phyloP scores from a whole-genome alignment of 108 stramenopile species.

The Seminavis robusta region DNA sequence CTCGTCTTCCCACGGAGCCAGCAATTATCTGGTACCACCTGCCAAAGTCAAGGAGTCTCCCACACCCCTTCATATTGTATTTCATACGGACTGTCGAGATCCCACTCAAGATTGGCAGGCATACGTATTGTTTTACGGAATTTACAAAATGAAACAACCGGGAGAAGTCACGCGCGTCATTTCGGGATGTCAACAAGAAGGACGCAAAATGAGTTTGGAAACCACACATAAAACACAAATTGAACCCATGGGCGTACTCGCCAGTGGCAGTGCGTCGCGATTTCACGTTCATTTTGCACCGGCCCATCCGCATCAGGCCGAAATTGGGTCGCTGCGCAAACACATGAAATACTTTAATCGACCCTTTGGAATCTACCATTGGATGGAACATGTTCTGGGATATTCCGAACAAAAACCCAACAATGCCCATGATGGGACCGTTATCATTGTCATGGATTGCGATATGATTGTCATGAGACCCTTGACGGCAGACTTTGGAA shows the following conservation, averaged over 20 bases:
- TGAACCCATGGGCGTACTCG: constrained; percentile 36
- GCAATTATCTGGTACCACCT: no score
- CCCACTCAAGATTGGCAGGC: constrained; percentile 84
- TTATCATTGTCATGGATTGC: constrained; percentile 51
- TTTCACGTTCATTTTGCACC: constrained; percentile 69
- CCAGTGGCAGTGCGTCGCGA: constrained; percentile 27
- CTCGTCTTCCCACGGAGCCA: no score
- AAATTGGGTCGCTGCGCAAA: background rate
- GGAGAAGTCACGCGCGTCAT: constrained; percentile 84
- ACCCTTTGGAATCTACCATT: constrained; percentile 55
- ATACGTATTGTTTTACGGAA: constrained; percentile 69
- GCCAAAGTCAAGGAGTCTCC: no score
- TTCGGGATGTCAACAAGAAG: constrained; percentile 51
- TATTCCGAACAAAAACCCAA: constrained; percentile 1
- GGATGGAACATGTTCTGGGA: constrained; percentile 42
- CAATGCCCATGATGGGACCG: constrained; percentile 24
- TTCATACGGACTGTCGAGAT: constrained; percentile 82
- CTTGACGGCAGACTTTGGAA: constrained; percentile 52
- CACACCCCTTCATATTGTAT: constrained; percentile 70
- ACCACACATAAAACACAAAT: constrained; percentile 23
- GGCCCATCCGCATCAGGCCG: constrained; percentile 19
- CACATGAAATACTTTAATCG: constrained; percentile 76
- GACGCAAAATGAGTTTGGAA: background rate
- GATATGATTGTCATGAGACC: constrained; percentile 54
- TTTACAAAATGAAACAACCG: constrained; percentile 51